Evolutionary conservation across 768 basidiomycete species (phyloP), one percentile per base, ranked within the genome.

Genomic region (Arthromyces matolae): DNA sequence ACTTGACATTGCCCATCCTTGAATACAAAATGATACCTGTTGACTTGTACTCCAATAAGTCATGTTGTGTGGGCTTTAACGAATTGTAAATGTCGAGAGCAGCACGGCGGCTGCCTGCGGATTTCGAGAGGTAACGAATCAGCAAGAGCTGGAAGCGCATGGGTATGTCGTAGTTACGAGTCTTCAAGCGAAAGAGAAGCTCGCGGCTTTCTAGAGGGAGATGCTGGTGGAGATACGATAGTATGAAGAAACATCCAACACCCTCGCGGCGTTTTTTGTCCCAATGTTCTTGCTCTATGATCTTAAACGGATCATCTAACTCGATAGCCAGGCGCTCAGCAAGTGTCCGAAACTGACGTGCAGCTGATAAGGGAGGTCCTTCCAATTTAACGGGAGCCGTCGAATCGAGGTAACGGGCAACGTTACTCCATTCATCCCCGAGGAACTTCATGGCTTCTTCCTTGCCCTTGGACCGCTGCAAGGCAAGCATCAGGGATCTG

Each of bases 1-100:
- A 64, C 20, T 57, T 55, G 14, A 64, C 54, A 50, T 84, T 67
- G 23, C 84, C 85, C 46, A 77, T 70, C 22, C 71, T 73, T 6
- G 81, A 71, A 56, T 69, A 69, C 14, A 85, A 63, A 58, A 72
- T 68, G 5, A 86, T 66, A n/a, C 77, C 82, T 0, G 73, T 69
- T 33, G 67, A 69, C 18, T 69, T 56, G 46, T 70, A 63, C 9
- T 5, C 9, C 23, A 50, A 0, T 23, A 27, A 32, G 3, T 19
- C 3, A 5, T 45, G 41, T 3, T 25, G 39, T 9, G 43, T 38
- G 8, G 51, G 49, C 37, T 54, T 19, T 24, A 16, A 44, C 35
- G 50, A 33, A 16, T n/a, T n/a, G 51, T 31, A 27, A 78, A 42
- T 5, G 65, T 53, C 16, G 62, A 28, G 13, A 13, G 18, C 23